These are phyloP conservation scores for Tilletia caries DNA, from an alignment of 1,284 basidiomycete species.

Conservation along the genomic window DNA sequence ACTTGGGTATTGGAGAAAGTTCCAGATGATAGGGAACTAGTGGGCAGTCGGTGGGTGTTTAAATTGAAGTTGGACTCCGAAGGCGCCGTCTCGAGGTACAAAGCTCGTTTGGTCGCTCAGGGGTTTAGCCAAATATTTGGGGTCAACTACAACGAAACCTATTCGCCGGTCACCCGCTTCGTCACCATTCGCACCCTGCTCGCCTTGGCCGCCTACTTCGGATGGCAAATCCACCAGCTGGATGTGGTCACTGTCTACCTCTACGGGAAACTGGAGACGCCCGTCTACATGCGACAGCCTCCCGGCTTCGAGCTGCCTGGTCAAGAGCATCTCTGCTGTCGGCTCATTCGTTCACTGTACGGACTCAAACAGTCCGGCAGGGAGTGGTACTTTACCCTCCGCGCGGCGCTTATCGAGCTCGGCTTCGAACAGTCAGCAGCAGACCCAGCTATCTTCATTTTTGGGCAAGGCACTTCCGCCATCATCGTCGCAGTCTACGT, in stretches of 20 bases:
- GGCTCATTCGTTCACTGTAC: constrained; percentile 17
- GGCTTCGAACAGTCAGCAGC: constrained; percentile 17
- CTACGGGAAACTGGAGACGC: constrained; percentile 56
- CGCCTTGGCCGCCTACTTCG: constrained; percentile 52
- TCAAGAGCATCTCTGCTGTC: constrained; percentile 9
- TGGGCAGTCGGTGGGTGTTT: constrained; percentile 55
- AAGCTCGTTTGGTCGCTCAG: constrained; percentile 56
- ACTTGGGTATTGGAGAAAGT: constrained; percentile 44
- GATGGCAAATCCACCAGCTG: constrained; percentile 55
- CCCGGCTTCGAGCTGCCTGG: constrained; percentile 30
- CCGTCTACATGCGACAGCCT: constrained; percentile 54
- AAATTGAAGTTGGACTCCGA: constrained; percentile 52
- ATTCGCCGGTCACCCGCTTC: constrained; percentile 55
- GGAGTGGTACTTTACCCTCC: constrained; percentile 18
- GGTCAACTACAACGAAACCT: constrained; percentile 57
- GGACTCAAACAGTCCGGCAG: constrained; percentile 19
- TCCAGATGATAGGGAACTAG: constrained; percentile 34
- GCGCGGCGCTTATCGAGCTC: constrained; percentile 12
- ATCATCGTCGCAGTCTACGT: constrained; percentile 1
- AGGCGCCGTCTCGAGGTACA: constrained; percentile 49
- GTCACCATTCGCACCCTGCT: constrained; percentile 54
- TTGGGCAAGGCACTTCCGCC: neutral
- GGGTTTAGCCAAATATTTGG: constrained; percentile 57
- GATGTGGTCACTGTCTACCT: constrained; percentile 52
- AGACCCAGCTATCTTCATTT: constrained; percentile 17